Conservation (phyloP, 1,284 basidiomycete species). For the Pseudozyma hubeiensis region DNA sequence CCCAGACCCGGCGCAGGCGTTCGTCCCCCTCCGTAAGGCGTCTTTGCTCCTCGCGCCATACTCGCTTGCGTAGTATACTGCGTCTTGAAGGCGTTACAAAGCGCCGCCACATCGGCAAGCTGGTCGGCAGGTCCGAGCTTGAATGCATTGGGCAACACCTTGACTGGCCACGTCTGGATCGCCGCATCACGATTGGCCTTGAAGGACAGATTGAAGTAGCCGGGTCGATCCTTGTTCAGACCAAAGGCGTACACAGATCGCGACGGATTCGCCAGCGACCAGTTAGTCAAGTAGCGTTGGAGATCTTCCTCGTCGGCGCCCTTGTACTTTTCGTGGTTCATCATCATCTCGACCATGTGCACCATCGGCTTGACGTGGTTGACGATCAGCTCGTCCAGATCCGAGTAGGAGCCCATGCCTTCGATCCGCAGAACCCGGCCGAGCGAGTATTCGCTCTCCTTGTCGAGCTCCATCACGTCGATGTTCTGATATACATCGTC, state of each 20-base stretch:
- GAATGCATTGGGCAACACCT: conserved; percentile 65
- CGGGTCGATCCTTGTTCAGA: conserved; percentile 87
- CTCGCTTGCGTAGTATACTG: conserved; percentile 65
- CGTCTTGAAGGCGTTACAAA: conserved; percentile 68
- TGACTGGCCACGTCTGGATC: conserved; percentile 69
- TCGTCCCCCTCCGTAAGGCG: conserved; percentile 51
- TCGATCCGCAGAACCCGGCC: conserved; percentile 82
- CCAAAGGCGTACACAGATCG: conserved; percentile 97
- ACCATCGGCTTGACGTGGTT: conserved; percentile 96
- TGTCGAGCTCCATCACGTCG: conserved; percentile 85
- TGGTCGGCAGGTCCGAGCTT: conserved; percentile 65
- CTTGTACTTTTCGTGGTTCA: conserved; percentile 96
- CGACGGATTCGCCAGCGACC: conserved; percentile 86
- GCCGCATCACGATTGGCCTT: conserved; percentile 76
- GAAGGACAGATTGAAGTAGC: conserved; percentile 94
- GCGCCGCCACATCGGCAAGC: conserved; percentile 62
- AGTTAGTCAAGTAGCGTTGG: conserved; percentile 63
- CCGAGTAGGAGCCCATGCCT: conserved; percentile 82
- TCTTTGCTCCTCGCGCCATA: conserved; percentile 55
- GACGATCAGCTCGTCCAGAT: conserved; percentile 97
- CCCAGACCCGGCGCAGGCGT: conserved; percentile 49
- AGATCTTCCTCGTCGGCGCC: conserved; percentile 85
- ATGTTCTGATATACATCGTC: conserved; percentile 97
- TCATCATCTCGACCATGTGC: conserved; percentile 91
- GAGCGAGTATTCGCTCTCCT: conserved; percentile 77